phyloP scores from a whole-genome alignment of 2,329 filamentous ascomycete species.

The Pyrenophora teres region DNA sequence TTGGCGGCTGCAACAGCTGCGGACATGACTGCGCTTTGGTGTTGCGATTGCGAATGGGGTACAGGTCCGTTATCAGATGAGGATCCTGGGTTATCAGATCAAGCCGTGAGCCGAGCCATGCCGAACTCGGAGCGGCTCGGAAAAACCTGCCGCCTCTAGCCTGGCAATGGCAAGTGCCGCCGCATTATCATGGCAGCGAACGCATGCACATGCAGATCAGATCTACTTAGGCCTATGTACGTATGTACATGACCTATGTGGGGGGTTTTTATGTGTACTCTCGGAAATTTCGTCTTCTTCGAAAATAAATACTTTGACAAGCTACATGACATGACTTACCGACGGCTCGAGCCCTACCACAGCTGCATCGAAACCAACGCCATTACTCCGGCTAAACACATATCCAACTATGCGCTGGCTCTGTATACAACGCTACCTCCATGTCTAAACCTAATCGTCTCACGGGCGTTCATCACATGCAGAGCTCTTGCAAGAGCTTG shows the following conservation, averaged over 20 bases:
- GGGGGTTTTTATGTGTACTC: no score
- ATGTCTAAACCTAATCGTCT: conserved; percentile 81
- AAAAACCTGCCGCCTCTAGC: background rate
- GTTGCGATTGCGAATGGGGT: conserved; percentile 15
- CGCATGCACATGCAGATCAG: no score
- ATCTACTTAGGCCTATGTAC: no score
- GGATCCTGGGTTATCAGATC: conserved; percentile 34
- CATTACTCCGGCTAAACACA: background rate
- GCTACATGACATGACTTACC: no score
- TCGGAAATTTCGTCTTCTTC: no score
- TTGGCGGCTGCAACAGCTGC: conserved; percentile 15
- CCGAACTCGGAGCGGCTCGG: conserved; percentile 25
- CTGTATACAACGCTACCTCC: conserved; percentile 51
- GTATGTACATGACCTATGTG: no score
- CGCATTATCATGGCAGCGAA: background rate
- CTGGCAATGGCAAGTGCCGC: background rate
- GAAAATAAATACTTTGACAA: no score
- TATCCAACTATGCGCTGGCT: conserved; percentile 18
- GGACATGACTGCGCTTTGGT: conserved; percentile 23
- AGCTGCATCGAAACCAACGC: background rate
- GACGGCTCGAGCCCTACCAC: no score
- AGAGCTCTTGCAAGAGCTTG: conserved; percentile 82
- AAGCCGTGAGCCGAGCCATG: conserved; percentile 20
- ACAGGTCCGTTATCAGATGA: conserved; percentile 25
- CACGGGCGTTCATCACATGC: conserved; percentile 82